A percentile compares a stretch with the other conserved stretches of the same genome.
phyloP scores from a whole-genome alignment of 78 protist genomes.

The Anaeramoeba flamelloides region DNA sequence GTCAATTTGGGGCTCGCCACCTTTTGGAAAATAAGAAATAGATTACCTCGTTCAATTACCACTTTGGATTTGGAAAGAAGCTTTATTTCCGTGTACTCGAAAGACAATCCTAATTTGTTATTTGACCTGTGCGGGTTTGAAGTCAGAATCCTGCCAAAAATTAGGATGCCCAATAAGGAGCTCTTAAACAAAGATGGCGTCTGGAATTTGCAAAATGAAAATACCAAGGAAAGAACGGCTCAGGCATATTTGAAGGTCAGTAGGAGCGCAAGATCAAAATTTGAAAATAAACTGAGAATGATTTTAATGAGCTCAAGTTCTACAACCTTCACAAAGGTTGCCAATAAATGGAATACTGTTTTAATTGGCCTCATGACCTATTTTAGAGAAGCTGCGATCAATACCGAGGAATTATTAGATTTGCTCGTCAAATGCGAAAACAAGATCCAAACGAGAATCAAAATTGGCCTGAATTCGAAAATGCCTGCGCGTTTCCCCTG shows the following conservation, averaged over 20 bases:
- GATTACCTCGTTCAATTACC: slow-evolving; percentile 87
- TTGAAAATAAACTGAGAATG: slow-evolving; percentile 85
- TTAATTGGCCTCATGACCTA: slow-evolving; percentile 93
- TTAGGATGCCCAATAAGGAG: slow-evolving; percentile 49
- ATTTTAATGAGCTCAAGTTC: slow-evolving; percentile 92
- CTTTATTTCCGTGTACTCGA: slow-evolving; percentile 77
- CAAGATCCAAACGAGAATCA: slow-evolving; percentile 98
- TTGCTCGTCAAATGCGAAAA: slow-evolving; percentile 95
- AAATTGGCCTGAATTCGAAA: slow-evolving; percentile 97
- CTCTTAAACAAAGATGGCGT: slow-evolving; percentile 69
- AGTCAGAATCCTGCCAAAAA: slow-evolving; percentile 82
- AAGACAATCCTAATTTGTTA: slow-evolving; percentile 72
- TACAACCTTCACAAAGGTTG: slow-evolving; percentile 89
- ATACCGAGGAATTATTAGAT: slow-evolving; percentile 86
- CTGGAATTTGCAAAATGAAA: slow-evolving; percentile 89
- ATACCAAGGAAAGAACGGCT: slow-evolving; percentile 87
- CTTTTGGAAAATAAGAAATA: slow-evolving; percentile 86
- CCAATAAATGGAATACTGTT: slow-evolving; percentile 96
- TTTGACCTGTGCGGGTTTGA: slow-evolving; percentile 94
- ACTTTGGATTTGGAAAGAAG: slow-evolving; percentile 75
- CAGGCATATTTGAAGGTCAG: slow-evolving; percentile 87
- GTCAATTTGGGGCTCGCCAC: slow-evolving; percentile 97
- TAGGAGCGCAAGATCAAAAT: slow-evolving; percentile 48
- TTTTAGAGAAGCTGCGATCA: slow-evolving; percentile 85
- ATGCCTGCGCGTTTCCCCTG: slow-evolving; percentile 99